Evolutionary conservation across 2,329 filamentous ascomycete species (phyloP).

Genomic region (Penicillium occitanis): DNA sequence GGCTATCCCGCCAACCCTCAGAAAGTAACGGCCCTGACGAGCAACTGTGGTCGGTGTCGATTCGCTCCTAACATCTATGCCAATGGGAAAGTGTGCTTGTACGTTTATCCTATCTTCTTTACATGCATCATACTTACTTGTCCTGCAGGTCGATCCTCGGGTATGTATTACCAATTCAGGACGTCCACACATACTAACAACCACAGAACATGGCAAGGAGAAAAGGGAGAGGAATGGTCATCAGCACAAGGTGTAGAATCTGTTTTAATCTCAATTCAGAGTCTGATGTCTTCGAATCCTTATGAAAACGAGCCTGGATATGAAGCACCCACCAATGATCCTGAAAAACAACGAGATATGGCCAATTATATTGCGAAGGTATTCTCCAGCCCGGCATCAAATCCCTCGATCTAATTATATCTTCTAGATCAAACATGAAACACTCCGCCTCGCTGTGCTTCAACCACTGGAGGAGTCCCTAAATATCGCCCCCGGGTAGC

Average conservation of each 20-base stretch:
- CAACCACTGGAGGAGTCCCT: conserved; percentile 80
- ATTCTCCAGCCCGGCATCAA: conserved; percentile 14
- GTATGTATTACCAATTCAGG: conserved; percentile 49
- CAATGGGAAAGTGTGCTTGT: conserved; percentile 88
- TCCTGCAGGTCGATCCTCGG: conserved; percentile 73
- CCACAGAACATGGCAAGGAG: conserved; percentile 83
- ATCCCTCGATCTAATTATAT: background rate
- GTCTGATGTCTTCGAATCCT: conserved; percentile 87
- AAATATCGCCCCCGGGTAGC: background rate
- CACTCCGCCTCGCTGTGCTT: conserved; percentile 80
- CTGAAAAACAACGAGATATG: conserved; percentile 70
- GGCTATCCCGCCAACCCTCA: conserved; percentile 76
- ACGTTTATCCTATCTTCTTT: conserved; percentile 40
- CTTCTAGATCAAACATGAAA: conserved; percentile 81
- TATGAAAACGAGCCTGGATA: conserved; percentile 97
- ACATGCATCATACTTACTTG: background rate
- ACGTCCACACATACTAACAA: conserved; percentile 23
- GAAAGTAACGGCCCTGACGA: conserved; percentile 69
- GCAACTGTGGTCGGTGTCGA: conserved; percentile 80
- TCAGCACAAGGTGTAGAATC: conserved; percentile 94
- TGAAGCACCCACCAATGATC: conserved; percentile 66
- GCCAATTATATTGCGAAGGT: conserved; percentile 78
- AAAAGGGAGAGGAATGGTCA: conserved; percentile 92
- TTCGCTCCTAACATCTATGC: conserved; percentile 98
- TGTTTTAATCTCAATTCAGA: conserved; percentile 92